These are phyloP conservation scores for Entomophthora muscae DNA, from an alignment of 371 early-diverging fungal species.

Conservation along the genomic window DNA sequence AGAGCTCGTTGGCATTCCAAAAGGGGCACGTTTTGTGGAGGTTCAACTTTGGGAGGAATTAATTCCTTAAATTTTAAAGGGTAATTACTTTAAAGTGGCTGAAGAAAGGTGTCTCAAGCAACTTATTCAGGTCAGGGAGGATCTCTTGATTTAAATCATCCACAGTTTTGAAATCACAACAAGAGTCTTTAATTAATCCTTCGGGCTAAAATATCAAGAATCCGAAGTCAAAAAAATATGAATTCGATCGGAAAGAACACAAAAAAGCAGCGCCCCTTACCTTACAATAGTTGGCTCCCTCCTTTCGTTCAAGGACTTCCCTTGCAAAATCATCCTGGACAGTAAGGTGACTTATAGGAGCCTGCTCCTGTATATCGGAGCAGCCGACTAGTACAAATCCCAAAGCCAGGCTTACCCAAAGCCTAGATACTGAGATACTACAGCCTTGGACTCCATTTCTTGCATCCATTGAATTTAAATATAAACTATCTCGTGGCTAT, in stretches of 20 bases:
- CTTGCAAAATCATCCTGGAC: constrained; percentile 4
- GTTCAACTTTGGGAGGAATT: constrained; percentile 38
- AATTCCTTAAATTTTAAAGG: not conserved
- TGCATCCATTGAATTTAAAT: no score
- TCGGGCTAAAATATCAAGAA: not conserved
- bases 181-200: constrained; percentile 58
- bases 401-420: no score
- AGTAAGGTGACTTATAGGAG: no score
- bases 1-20: constrained; percentile 70
- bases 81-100: constrained; percentile 59
- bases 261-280: not conserved
- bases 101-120: constrained; percentile 71
- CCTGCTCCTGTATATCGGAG: no score
- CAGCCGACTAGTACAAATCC: no score
- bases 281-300: not conserved
- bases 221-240: not conserved
- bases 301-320: not conserved
- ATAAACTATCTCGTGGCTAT: no score
- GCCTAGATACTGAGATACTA: no score
- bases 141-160: constrained; percentile 54
- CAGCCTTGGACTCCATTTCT: no score
- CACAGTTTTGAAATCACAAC: constrained; percentile 66
- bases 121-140: constrained; percentile 34
- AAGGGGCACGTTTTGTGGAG: constrained; percentile 82
- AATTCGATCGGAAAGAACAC: not conserved